Percentiles rank a stretch among this genome's conserved stretches.
These are phyloP conservation scores for Epithemia pelagica DNA, from an alignment of 108 stramenopile genomes.

Conservation along the genomic window DNA sequence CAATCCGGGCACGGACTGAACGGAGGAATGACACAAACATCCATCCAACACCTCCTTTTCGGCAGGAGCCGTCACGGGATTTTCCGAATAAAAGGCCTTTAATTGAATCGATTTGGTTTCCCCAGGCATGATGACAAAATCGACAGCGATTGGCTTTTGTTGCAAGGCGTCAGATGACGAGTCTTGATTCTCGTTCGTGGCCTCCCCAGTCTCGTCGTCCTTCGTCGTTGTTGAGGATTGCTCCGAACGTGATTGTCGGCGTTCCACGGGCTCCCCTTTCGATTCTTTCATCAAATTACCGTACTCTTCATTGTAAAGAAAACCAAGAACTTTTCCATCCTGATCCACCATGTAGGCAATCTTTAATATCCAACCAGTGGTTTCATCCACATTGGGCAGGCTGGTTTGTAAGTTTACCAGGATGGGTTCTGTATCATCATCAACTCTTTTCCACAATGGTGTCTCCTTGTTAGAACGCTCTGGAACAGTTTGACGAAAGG, in stretches of 20 bases:
- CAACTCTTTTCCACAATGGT: constrained; percentile 31
- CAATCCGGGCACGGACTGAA: neutral
- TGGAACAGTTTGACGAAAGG: constrained; percentile 5
- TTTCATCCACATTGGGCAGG: constrained; percentile 26
- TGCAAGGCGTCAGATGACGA: neutral
- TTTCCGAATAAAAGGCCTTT: constrained; percentile 10
- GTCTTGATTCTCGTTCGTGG: neutral
- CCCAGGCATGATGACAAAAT: constrained; percentile 14
- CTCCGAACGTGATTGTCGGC: too few relatives aligned
- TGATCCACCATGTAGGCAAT: constrained; percentile 79
- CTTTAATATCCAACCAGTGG: constrained; percentile 39
- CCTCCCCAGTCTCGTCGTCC: neutral
- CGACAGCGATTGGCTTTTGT: too few relatives aligned
- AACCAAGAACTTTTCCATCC: constrained; percentile 59
- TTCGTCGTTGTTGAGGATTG: too few relatives aligned
- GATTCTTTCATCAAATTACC: constrained; percentile 7
- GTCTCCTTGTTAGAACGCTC: neutral
- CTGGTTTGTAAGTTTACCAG: constrained; percentile 43
- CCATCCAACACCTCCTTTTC: constrained; percentile 12
- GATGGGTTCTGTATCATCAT: constrained; percentile 37
- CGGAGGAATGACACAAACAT: neutral
- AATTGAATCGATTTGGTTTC: constrained; percentile 10
- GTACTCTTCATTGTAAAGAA: constrained; percentile 32
- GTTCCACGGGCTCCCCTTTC: neutral
- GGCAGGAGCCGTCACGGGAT: constrained; percentile 2